Evolutionary conservation across 2,329 filamentous ascomycete genomes (phyloP), one percentile per base, ranked within the genome.

Genomic region (Cordyceps militaris): DNA sequence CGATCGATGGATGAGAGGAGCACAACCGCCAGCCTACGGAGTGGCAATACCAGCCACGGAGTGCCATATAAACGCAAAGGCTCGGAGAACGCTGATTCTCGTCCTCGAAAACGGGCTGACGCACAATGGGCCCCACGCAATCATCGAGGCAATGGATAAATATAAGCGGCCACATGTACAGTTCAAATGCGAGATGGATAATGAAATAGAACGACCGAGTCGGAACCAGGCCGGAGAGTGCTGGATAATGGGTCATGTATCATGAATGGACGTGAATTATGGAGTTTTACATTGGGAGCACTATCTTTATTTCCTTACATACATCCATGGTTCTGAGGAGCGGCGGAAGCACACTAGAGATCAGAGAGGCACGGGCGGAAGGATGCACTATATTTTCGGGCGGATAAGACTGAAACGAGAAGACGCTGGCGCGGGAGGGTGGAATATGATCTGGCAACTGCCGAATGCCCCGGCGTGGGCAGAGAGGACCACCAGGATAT

Each of bases 71-170:
- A 56, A n/a, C 54, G 54, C 36, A 49, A 49, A 32, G 36, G 44
- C n/a, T 43, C 44, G 24, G 54, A 42, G 23, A 13, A 56, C 9
- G 36, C 5, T 13, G 54, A 56, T 21, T 30, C 14, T n/a, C 34
- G 46, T 11, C 54, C 54, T n/a, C 54, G 54, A 24, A 56, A 56
- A 43, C 32, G 54, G 13, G 44, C 54, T 6, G 54, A 56, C 19
- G 34, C 30, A 13, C 53, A 47, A 56, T 56, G 53, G 53, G 30
- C 42, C 5, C 32, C 43, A 13, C 10, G 53, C 23, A 30, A 13
- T 46, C 44, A 23, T 8, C 49, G 32, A 38, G 7, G 4, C 32
- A 28, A 38, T 19, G 34, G 3, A 8, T 21, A 34, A n/a, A 23
- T 28, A 32, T 5, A 3, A 11, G 26, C 8, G 4, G 23, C 34